Evolutionary conservation across 495 filamentous ascomycete genomes (phyloP), one percentile per base, ranked within the genome.

Genomic region (Corynascus novoguineensis): DNA sequence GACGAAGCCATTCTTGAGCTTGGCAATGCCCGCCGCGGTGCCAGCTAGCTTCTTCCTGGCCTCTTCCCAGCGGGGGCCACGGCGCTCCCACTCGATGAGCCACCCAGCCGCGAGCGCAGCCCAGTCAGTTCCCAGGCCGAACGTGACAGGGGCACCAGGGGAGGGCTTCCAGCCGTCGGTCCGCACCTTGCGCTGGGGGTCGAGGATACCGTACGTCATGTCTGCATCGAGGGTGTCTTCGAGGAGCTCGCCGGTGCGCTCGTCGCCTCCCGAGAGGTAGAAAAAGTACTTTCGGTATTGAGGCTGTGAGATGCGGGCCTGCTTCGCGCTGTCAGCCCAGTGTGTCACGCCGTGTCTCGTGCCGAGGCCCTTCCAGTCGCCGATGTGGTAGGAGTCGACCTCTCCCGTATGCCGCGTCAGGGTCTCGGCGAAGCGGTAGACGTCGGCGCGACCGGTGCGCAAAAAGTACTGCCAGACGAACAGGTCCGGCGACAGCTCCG

Each of bases 1-100:
- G 19, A 50, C 48, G 48, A 50, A 50, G 2, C 48, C 48, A 32
- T 50, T 50, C 32, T 50, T 50, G 48, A 50, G 48, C 7, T n/a
- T 14, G 11, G 48, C 48, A 8, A 50, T 50, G 8, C 48, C 48
- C 9, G 48, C 25, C 5, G 32, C 32, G 6, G 31, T 50, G 31
- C 21, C 19, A 21, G 21, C n/a, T 7, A 50, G 48, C 31, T 50
- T 50, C 19, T 35, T 24, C 32, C 19, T 35, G 7, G 48, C 31
- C 19, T 50, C 48, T 25, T 50, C 31, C 48, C 48, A 49, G 46
- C 46, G 46, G 28, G 46, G 28, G 3, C 46, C 46, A 29, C 48
- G 48, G 17, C 48, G 29, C 11, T 50, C 48, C 48, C 48, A 50
- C 21, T 50, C 48, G 11, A 50, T 37, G 19, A 50, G 32, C 48